Conservation (phyloP, 345 rosid species). For the Bruguiera parviflora region DNA sequence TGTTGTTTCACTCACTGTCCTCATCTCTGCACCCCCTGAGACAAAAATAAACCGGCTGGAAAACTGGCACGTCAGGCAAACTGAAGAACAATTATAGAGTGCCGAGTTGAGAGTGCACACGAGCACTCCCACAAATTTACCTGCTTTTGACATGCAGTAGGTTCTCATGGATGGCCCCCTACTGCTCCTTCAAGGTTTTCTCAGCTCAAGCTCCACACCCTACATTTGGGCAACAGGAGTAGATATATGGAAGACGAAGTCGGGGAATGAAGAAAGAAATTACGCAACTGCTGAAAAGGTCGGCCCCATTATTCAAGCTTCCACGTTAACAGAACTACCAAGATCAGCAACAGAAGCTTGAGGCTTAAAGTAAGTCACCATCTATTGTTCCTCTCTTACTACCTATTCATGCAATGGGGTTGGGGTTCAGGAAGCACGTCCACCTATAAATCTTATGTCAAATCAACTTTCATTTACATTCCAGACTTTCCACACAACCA, state of each 20-base stretch:
- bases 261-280: background rate
- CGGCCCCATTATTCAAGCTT: no score
- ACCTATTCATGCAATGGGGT: no score
- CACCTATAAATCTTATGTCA: no score
- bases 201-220: constrained; percentile 92
- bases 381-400: no score
- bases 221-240: constrained; percentile 2
- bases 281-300: no score
- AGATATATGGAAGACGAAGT: background rate
- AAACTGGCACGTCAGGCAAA: background rate
- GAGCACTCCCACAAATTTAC: constrained; percentile 29
- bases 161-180: constrained; percentile 70
- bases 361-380: no score
- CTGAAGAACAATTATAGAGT: background rate
- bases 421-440: no score
- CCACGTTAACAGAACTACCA: no score
- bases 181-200: constrained; percentile 79
- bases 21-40: constrained; percentile 87
- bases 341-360: no score
- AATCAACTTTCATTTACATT: no score
- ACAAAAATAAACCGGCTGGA: no score
- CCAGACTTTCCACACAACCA: no score
- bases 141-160: constrained; percentile 55
- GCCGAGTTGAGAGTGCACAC: background rate
- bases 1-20: constrained; percentile 62